Conservation (phyloP, 2,329 filamentous ascomycete genomes). For the Colletotrichum musae region DNA sequence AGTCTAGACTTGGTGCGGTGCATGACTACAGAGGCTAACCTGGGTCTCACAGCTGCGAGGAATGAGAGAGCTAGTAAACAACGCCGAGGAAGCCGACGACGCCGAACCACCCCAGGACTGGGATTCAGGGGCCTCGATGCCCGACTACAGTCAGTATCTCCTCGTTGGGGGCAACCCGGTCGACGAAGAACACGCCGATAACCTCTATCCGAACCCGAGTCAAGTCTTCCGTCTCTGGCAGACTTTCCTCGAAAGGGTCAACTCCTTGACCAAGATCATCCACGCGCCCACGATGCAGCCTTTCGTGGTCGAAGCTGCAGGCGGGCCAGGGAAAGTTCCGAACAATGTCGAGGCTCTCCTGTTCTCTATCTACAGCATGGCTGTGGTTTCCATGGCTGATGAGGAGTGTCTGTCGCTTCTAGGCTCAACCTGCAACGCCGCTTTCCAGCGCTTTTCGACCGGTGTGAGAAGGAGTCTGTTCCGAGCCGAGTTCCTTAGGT, state of each 20-base stretch:
- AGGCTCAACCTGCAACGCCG: conserved; percentile 62
- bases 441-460: conserved; percentile 64
- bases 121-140: conserved; percentile 34
- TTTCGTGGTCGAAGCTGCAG: conserved; percentile 48
- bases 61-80: conserved; percentile 26
- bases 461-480: conserved; percentile 65
- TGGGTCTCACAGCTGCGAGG: conserved; percentile 3
- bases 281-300: conserved; percentile 73
- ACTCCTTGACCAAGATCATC: conserved; percentile 79
- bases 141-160: conserved; percentile 33
- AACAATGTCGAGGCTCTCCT: conserved; percentile 69
- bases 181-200: conserved; percentile 5
- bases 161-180: conserved; percentile 16
- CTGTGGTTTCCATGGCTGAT: conserved; percentile 70
- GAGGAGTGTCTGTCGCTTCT: conserved; percentile 68
- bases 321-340: conserved; percentile 41
- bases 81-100: conserved; percentile 6
- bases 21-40: background rate
- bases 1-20: background rate
- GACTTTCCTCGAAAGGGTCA: conserved; percentile 79
- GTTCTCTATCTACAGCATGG: conserved; percentile 73
- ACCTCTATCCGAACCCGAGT: conserved; percentile 21
- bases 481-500: conserved; percentile 69
- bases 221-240: conserved; percentile 76
- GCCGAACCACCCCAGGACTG: conserved; percentile 11